Evolutionary conservation across 257 asterid species (phyloP), one percentile per base, ranked within the genome.

Genomic region (Fraxinus quadrangulata): DNA sequence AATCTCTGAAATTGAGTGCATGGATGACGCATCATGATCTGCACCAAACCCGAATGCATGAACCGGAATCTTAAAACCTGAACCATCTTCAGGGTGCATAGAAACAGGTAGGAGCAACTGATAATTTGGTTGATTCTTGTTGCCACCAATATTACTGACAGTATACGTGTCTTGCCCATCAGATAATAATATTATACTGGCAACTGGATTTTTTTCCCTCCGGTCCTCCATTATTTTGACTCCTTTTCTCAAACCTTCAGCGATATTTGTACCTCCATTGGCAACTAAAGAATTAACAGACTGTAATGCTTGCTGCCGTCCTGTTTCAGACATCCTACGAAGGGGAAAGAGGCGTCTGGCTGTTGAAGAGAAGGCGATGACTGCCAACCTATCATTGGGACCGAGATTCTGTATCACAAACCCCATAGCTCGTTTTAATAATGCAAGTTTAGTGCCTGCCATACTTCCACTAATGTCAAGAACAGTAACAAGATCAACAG

Each of bases 111-210:
- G 97, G 69, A 93, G 97, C 80, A 88, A 47, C 75, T 86, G 84
- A 76, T 93, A 91, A 78, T 88, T 88, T 33, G 91, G 88, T 21
- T 33, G 79, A 45, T 81, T 82, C 69, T 78, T 91, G 65, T 75
- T 77, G 73, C 83, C 67, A 26, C 37, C 73, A 3, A 68, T 40
- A 65, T 78, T 86, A 75, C 84, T 90, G 70, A 95, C 93, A 0
- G 99, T 92, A 65, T 96, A 96, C 0, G 99, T 96, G 78, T 96
- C 99, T 79, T 93, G 97, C 34, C 99, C 99, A 42, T 96, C 99
- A 4, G 99, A 96, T 72, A 96, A 83, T 70, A 96, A 73, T 72
- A 96, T 96, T 72, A 96, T 92, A 76, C 98, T 96, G 14, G 95
- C 80, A 80, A 96, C 98, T 0, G 99, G 85, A 74, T 96, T 96